phyloP scores from a whole-genome alignment of 2,329 filamentous ascomycete genomes.

The Claviceps paspali region DNA sequence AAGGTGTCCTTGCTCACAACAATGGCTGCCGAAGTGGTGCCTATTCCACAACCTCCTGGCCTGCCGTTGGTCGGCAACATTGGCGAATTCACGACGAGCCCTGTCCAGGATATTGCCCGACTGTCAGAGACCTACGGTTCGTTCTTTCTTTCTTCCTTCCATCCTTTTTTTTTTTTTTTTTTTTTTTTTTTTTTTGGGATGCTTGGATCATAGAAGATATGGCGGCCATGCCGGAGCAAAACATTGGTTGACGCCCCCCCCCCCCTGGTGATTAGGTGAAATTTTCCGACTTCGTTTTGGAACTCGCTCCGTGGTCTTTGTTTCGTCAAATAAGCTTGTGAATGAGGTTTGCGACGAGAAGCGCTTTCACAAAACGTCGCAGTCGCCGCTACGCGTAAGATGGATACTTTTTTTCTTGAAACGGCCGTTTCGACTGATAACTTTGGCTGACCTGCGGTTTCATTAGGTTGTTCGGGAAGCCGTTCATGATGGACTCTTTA shows the following conservation, averaged over 20 bases:
- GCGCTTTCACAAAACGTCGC: slow-evolving; percentile 45
- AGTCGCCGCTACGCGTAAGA: slow-evolving; percentile 27
- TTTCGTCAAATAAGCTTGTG: slow-evolving; percentile 38
- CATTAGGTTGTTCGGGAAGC: slow-evolving; percentile 40
- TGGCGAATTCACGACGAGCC: slow-evolving; percentile 44
- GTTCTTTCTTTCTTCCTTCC: background rate
- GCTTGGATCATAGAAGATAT: too few relatives aligned
- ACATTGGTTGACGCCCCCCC: too few relatives aligned
- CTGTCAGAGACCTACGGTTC: slow-evolving; percentile 53
- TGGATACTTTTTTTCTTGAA: too few relatives aligned
- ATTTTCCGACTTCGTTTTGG: slow-evolving; percentile 42
- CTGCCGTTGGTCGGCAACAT: slow-evolving; percentile 53
- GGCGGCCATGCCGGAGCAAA: too few relatives aligned
- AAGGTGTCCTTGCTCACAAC: too few relatives aligned
- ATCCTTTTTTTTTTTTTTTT: background rate
- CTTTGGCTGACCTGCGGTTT: background rate
- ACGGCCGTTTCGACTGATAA: too few relatives aligned
- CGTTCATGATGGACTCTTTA: slow-evolving; percentile 52
- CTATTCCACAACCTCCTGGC: slow-evolving; percentile 49
- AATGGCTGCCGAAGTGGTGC: slow-evolving; percentile 21
- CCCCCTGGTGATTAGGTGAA: slow-evolving; percentile 33
- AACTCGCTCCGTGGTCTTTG: slow-evolving; percentile 31
- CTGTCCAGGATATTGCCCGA: slow-evolving; percentile 36
- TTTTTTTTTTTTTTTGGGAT: too few relatives aligned
- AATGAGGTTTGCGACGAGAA: slow-evolving; percentile 51